Percentiles rank a stretch among this genome's conserved stretches.
These are phyloP conservation scores for Luzula sylvatica DNA, from an alignment of 176 grass and related monocot species.

Conservation along the genomic window DNA sequence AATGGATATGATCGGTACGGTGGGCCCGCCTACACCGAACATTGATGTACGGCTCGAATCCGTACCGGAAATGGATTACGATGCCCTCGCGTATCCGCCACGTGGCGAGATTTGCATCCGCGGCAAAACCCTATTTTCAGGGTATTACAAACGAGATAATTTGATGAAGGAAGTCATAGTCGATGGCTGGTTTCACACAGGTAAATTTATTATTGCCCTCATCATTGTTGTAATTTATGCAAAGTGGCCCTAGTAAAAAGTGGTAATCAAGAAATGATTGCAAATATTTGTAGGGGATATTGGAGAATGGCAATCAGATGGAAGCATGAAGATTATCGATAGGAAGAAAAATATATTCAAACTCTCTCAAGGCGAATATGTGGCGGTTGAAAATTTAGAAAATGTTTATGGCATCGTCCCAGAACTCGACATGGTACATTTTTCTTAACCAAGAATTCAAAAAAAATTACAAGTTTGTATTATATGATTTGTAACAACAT, in stretches of 20 bases:
- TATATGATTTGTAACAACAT: too few relatives aligned
- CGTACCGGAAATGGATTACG: constrained; percentile 84
- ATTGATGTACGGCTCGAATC: constrained; percentile 68
- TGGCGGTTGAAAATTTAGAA: constrained; percentile 92
- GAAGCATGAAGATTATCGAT: constrained; percentile 88
- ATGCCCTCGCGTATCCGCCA: constrained; percentile 47
- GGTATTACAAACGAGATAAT: constrained; percentile 87
- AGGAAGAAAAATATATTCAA: constrained; percentile 99
- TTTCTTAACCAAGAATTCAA: neutral
- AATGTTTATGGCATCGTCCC: constrained; percentile 71
- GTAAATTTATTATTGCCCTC: constrained; percentile 36
- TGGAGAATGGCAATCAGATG: constrained; percentile 84
- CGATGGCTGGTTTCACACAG: constrained; percentile 99
- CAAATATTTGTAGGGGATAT: constrained; percentile 89
- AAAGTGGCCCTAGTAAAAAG: neutral
- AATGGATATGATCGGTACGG: constrained; percentile 64
- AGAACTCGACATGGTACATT: constrained; percentile 58
- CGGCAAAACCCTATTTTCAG: constrained; percentile 65
- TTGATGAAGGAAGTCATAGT: constrained; percentile 64
- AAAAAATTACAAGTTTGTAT: too few relatives aligned
- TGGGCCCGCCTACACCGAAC: constrained; percentile 59
- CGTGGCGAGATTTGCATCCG: constrained; percentile 81
- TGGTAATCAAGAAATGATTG: too few relatives aligned
- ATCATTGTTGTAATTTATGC: neutral
- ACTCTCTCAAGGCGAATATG: constrained; percentile 94